A percentile compares a stretch with the other conserved stretches of the same genome.
phyloP scores from a whole-genome alignment of 345 rosid genomes.

The Euphorbia lathyris region DNA sequence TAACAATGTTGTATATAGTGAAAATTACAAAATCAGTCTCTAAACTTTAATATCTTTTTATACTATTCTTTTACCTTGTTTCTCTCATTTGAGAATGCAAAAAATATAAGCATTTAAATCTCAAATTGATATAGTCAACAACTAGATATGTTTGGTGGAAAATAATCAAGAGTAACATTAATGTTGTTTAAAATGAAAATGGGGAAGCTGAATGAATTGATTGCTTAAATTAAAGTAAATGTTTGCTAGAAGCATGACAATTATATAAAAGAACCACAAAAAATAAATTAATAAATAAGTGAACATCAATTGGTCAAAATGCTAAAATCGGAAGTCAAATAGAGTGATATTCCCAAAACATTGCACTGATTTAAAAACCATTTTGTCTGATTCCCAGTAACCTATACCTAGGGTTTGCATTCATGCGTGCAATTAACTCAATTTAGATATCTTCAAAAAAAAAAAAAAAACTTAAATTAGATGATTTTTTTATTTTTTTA shows the following conservation, averaged over 20 bases:
- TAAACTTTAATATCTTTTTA: too few relatives aligned
- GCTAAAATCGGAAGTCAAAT: slow-evolving; percentile 26
- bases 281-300: slow-evolving; percentile 23
- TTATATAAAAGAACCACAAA: background rate
- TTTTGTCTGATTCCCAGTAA: background rate
- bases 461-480: slow-evolving; percentile 40
- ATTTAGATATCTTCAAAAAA: background rate
- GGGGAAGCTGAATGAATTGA: background rate
- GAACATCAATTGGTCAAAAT: slow-evolving; percentile 19
- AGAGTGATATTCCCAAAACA: slow-evolving; percentile 28
- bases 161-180: too few relatives aligned
- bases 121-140: too few relatives aligned
- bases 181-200: too few relatives aligned
- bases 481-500: slow-evolving; percentile 4
- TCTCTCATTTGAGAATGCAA: too few relatives aligned
- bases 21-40: too few relatives aligned
- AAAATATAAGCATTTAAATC: too few relatives aligned
- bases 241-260: slow-evolving; percentile 28
- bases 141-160: too few relatives aligned
- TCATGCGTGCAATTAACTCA: slow-evolving; percentile 5
- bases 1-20: too few relatives aligned
- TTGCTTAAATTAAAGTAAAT: slow-evolving; percentile 37
- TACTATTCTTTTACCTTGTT: too few relatives aligned
- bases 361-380: slow-evolving; percentile 15
- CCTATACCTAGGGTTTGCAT: background rate